Conservation (phyloP, 2,329 filamentous ascomycete species). For the Venturia oleaginea region DNA sequence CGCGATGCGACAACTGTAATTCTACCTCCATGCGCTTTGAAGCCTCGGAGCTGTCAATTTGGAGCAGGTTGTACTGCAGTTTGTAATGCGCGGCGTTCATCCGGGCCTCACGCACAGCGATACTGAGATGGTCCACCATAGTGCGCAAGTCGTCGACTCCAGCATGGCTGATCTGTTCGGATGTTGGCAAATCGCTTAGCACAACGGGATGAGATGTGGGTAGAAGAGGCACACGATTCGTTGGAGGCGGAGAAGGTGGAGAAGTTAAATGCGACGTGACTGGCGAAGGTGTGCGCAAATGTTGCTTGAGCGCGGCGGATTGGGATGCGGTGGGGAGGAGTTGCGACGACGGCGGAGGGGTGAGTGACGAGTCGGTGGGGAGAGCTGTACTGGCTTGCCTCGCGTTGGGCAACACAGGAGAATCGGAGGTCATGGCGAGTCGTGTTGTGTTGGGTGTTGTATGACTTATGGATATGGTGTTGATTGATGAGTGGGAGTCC, state of each 20-base stretch:
- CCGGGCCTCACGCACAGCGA: constrained; percentile 55
- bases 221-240: constrained; percentile 16
- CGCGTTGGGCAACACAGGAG: not conserved
- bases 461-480: not conserved
- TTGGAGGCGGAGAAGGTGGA: constrained; percentile 42
- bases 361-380: constrained; percentile 42
- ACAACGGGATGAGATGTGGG: constrained; percentile 16
- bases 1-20: constrained; percentile 80
- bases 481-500: not conserved
- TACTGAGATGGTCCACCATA: constrained; percentile 44
- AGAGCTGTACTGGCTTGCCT: constrained; percentile 23
- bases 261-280: constrained; percentile 40
- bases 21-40: constrained; percentile 83
- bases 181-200: constrained; percentile 30
- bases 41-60: constrained; percentile 75
- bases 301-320: constrained; percentile 29
- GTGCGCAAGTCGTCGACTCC: constrained; percentile 43
- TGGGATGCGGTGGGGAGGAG: constrained; percentile 22
- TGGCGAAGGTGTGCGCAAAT: constrained; percentile 40
- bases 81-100: constrained; percentile 86
- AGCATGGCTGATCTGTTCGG: constrained; percentile 44
- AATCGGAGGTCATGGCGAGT: not conserved
- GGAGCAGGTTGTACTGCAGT: constrained; percentile 76
- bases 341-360: constrained; percentile 56
- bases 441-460: not conserved